Evolutionary conservation across 495 filamentous ascomycete species (phyloP).

Genomic region (Jackrogersella minutella): DNA sequence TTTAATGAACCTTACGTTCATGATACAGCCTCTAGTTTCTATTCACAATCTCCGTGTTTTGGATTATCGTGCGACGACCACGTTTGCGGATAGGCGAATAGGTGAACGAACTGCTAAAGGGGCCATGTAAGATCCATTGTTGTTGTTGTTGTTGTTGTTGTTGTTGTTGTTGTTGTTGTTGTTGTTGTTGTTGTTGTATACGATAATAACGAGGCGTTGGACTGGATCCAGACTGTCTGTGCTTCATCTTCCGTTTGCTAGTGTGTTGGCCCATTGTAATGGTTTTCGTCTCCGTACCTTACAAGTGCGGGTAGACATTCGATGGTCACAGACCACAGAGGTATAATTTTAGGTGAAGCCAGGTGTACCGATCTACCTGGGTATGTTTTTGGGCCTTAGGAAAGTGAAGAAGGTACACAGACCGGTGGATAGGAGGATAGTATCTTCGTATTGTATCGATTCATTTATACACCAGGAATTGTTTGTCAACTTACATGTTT

Average conservation of each 20-base stretch:
- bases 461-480: neutral
- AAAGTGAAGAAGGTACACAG: neutral
- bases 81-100: neutral
- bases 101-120: neutral
- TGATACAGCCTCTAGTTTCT: neutral
- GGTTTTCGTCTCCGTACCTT: neutral
- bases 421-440: neutral
- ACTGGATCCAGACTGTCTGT: no score
- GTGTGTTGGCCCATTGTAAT: neutral
- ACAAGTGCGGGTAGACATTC: neutral
- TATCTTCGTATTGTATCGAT: neutral
- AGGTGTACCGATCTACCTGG: no score
- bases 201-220: neutral
- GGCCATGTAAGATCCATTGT: neutral
- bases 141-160: neutral
- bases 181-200: neutral
- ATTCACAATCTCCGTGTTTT: neutral
- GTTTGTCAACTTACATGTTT: neutral
- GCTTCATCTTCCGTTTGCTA: neutral
- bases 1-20: neutral
- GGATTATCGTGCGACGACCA: neutral
- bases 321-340: neutral
- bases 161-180: neutral
- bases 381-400: neutral
- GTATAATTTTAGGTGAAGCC: neutral